Evolutionary conservation across 2,329 filamentous ascomycete species (phyloP), one percentile per base, ranked within the genome.

Genomic region (Trichophyton equinum): DNA sequence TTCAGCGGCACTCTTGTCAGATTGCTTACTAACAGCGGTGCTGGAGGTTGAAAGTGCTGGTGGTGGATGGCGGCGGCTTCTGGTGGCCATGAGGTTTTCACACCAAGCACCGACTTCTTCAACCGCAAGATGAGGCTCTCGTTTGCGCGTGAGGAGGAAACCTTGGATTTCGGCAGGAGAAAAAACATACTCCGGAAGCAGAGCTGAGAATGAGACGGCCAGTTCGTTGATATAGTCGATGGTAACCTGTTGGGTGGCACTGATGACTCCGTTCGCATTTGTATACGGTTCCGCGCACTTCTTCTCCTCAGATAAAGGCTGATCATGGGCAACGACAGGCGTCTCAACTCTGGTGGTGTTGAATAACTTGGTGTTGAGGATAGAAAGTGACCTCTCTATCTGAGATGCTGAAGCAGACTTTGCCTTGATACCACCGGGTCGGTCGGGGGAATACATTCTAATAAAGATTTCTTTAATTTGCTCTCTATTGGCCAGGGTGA

Each of bases 151-250:
- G 15, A 82, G 71, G 42, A 82, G 68, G 62, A 78, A 80, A 9
- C 78, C 78, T 65, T 82, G 80, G 18, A 82, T 74, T 65, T 82
- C 79, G 0, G 80, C 79, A 0, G 80, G 80, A 3, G 77, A 77
- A 63, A 82, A 80, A 1, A 64, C 73, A 9, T 69, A 67, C 58
- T 79, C 77, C 0, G 79, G 79, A 6, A 82, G 61, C 20, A 67
- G 60, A 0, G 68, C 65, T 0, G 79, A 76, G 65, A 82, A 83
- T 1, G 72, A 63, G 2, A 70, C 63, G 2, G 78, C 78, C 15
- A 81, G 57, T 40, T 73, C 67, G 4, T 57, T 30, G 18, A 44
- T 62, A 46, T 62, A 42, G 27, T 25, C 18, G 11, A 47, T 33
- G n/a, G 46, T 22, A 20, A 25, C 25, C 15, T 44, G 55, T 4